Evolutionary conservation across 2,329 filamentous ascomycete species (phyloP).

Genomic region (Trichoderma atroviride): DNA sequence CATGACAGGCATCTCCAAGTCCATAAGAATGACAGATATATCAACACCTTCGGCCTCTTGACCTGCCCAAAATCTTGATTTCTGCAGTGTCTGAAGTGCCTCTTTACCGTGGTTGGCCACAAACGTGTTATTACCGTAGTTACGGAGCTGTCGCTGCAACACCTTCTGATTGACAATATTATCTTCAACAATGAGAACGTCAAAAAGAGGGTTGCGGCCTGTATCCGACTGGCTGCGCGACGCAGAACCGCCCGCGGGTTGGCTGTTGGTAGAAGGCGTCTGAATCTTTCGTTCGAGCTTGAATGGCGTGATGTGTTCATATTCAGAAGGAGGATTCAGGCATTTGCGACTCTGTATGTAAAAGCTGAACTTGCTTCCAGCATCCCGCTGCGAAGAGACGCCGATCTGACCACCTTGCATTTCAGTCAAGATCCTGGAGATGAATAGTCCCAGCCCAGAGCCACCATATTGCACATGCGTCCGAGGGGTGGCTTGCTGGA

Average conservation of each 20-base stretch:
- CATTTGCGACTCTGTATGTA: conserved; percentile 71
- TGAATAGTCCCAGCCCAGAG: conserved; percentile 72
- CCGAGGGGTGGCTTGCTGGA: conserved; percentile 68
- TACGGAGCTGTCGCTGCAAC: conserved; percentile 62
- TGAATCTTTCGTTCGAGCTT: conserved; percentile 40
- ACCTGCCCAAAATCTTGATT: conserved; percentile 59
- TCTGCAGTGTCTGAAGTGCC: conserved; percentile 59
- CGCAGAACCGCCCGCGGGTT: conserved; percentile 30
- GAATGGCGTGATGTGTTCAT: conserved; percentile 42
- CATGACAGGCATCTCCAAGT: conserved; percentile 84
- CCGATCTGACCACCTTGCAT: conserved; percentile 79
- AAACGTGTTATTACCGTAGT: conserved; percentile 61
- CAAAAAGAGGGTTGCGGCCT: conserved; percentile 44
- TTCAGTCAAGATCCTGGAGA: conserved; percentile 74
- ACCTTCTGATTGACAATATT: conserved; percentile 70
- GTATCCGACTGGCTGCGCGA: conserved; percentile 21
- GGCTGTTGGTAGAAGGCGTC: conserved; percentile 29
- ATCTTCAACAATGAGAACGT: conserved; percentile 68
- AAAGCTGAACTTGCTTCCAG: conserved; percentile 76
- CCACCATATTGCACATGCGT: conserved; percentile 75
- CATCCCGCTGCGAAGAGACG: conserved; percentile 66
- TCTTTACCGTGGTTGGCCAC: conserved; percentile 68
- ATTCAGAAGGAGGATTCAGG: conserved; percentile 43
- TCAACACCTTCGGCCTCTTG: conserved; percentile 52
- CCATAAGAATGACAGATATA: conserved; percentile 74